Percentiles rank a stretch among this genome's conserved stretches.
These are phyloP conservation scores for Colletotrichum simmondsii DNA, from an alignment of 2,329 filamentous ascomycete species.

Conservation along the genomic window DNA sequence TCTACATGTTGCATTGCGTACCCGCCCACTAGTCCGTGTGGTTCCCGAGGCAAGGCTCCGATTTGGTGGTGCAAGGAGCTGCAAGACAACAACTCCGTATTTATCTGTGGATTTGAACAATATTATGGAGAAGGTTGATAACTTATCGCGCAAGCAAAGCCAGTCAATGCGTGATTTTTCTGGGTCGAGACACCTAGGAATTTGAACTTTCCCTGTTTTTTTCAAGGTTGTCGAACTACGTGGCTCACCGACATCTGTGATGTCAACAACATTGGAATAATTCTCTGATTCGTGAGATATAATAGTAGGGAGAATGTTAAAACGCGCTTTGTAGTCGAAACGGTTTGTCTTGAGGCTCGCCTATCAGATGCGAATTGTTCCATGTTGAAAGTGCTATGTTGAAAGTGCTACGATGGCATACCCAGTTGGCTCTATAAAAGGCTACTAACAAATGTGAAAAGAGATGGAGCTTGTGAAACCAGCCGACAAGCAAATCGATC, in stretches of 20 bases:
- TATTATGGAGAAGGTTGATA: background rate
- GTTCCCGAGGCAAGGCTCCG: background rate
- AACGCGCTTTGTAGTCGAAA: no score
- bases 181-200: background rate
- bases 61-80: slow-evolving; percentile 5
- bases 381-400: no score
- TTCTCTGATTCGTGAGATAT: background rate
- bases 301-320: background rate
- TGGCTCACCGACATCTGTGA: background rate
- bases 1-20: background rate
- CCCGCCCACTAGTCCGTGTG: background rate
- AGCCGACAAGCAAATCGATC: background rate
- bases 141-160: background rate
- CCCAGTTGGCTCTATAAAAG: no score
- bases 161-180: background rate
- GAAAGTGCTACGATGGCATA: no score
- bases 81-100: background rate
- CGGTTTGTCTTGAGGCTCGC: no score
- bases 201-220: background rate
- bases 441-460: background rate
- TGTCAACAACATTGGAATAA: background rate
- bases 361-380: no score
- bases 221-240: background rate
- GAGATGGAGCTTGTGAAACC: background rate
- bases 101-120: background rate